phyloP scores from a whole-genome alignment of 345 rosid species.

The Anacardium occidentale region DNA sequence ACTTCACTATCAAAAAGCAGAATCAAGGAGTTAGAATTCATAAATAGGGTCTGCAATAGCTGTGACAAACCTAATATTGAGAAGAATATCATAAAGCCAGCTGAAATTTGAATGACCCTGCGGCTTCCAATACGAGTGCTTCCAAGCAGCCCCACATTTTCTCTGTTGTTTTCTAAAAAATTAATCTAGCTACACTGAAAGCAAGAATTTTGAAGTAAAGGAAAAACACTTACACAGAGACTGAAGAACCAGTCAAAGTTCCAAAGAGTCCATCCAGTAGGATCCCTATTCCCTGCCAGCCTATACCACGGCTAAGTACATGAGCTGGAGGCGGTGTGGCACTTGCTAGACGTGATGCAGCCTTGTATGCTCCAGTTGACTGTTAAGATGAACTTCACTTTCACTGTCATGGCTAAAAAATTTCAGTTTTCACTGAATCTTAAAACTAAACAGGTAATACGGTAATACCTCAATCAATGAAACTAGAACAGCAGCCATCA shows the following conservation, averaged over 20 bases:
- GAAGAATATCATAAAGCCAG: constrained; percentile 98
- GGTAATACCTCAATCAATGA: constrained; percentile 80
- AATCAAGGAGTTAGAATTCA: background rate
- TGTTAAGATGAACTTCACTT: constrained; percentile 27
- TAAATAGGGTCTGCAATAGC: background rate
- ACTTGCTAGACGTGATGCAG: constrained; percentile 93
- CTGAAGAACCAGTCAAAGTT: constrained; percentile 73
- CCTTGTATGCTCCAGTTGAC: constrained; percentile 98
- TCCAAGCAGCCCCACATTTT: constrained; percentile 92
- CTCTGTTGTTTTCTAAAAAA: constrained; percentile 47
- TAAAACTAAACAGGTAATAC: constrained; percentile 33
- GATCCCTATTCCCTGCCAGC: constrained; percentile 99
- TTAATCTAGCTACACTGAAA: constrained; percentile 16
- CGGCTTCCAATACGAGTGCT: constrained; percentile 98
- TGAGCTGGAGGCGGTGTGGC: constrained; percentile 99
- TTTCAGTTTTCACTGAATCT: background rate
- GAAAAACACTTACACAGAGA: constrained; percentile 65
- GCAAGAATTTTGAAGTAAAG: constrained; percentile 17
- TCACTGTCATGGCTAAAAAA: background rate
- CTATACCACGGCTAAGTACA: constrained; percentile 97
- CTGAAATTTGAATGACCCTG: constrained; percentile 90
- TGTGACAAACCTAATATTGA: constrained; percentile 68
- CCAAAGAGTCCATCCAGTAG: constrained; percentile 86
- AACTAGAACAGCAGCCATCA: constrained; percentile 97
- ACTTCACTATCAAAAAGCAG: background rate